Conservation (phyloP, 352 stramenopile species). For the Aphanomyces euteiches region DNA sequence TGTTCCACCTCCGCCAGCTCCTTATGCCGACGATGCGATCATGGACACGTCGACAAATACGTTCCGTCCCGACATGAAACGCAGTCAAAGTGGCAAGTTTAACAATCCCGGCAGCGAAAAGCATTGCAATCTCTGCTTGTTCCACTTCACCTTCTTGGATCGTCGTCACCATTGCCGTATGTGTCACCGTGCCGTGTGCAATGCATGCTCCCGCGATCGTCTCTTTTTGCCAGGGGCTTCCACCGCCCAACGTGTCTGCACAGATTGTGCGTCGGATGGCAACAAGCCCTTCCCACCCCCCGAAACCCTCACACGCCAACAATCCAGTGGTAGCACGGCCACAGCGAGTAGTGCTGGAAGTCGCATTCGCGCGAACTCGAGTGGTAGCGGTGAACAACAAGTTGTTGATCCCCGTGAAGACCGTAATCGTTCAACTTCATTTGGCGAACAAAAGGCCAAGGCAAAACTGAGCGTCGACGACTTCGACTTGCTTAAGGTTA, state of each 20-base stretch:
- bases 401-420: conserved; percentile 23
- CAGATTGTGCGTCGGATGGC: conserved; percentile 79
- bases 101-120: conserved; percentile 72
- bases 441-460: conserved; percentile 39
- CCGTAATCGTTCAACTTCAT: conserved; percentile 35
- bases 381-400: conserved; percentile 17
- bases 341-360: conserved; percentile 32
- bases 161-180: conserved; percentile 86
- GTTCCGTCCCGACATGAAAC: conserved; percentile 42
- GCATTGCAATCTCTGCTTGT: conserved; percentile 86
- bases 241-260: conserved; percentile 85
- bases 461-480: conserved; percentile 86
- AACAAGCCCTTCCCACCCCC: conserved; percentile 51
- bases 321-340: conserved; percentile 5
- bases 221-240: conserved; percentile 79
- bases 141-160: conserved; percentile 88
- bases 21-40: conserved; percentile 35
- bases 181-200: conserved; percentile 84
- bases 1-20: conserved; percentile 54
- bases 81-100: conserved; percentile 56
- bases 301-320: conserved; percentile 29
- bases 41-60: conserved; percentile 25
- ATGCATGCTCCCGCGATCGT: conserved; percentile 78
- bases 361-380: conserved; percentile 30
- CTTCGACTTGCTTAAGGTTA: conserved; percentile 94